phyloP scores from a whole-genome alignment of 1,139 yeast genomes.

The Yamadazyma songkhlaensis region DNA sequence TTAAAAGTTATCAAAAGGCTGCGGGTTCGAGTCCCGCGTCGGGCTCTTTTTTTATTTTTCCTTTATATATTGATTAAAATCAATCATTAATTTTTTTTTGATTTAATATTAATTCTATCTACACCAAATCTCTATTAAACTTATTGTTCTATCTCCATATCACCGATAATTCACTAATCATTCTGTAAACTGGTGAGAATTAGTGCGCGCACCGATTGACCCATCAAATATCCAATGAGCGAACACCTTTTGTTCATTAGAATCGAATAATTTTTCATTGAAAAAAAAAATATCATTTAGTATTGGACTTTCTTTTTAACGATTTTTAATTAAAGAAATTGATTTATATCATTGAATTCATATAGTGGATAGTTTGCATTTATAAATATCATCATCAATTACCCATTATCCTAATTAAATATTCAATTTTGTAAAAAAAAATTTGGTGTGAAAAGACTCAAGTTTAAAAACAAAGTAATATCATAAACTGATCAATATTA shows the following conservation, averaged over 20 bases:
- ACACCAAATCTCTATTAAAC: too few relatives aligned
- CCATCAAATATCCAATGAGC: conserved; percentile 19
- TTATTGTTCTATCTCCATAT: not conserved
- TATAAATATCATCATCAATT: conserved; percentile 4
- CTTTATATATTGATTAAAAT: too few relatives aligned
- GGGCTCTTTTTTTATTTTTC: conserved; percentile 11
- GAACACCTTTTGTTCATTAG: conserved; percentile 24
- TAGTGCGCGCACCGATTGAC: conserved; percentile 3
- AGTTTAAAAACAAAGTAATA: conserved; percentile 1
- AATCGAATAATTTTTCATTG: conserved; percentile 13
- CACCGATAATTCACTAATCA: not conserved
- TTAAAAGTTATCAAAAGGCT: conserved; percentile 14
- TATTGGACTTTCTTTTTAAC: conserved; percentile 8
- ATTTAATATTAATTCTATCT: too few relatives aligned
- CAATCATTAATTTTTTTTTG: too few relatives aligned
- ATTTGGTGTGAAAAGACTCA: not conserved
- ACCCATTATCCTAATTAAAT: conserved; percentile 4
- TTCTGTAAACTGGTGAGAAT: too few relatives aligned
- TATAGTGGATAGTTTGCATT: conserved; percentile 5
- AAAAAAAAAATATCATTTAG: conserved; percentile 10
- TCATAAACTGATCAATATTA: not conserved
- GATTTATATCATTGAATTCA: conserved; percentile 2
- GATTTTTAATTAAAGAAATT: conserved; percentile 1
- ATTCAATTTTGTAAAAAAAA: conserved; percentile 4
- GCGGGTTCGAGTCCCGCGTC: conserved; percentile 19